Percentiles rank a stretch among this genome's conserved stretches.
phyloP scores from a whole-genome alignment of 2,329 filamentous ascomycete species.

The Clonostachys chloroleuca region DNA sequence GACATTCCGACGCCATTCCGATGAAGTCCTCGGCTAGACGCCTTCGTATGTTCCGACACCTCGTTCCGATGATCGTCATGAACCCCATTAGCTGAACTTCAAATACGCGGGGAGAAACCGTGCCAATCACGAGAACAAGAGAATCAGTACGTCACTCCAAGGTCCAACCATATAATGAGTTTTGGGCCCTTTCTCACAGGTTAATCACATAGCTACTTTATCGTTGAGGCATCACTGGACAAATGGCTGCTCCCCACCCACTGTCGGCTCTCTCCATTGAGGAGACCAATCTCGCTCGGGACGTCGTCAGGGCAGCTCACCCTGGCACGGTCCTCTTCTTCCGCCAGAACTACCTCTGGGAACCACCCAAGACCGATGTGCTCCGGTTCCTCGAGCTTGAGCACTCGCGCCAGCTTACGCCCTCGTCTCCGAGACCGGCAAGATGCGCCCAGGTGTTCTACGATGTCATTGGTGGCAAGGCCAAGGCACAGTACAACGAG shows the following conservation, averaged over 20 bases:
- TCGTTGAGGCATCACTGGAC: too few relatives aligned
- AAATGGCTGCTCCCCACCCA: slow-evolving; percentile 24
- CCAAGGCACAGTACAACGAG: slow-evolving; percentile 23
- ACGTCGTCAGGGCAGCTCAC: slow-evolving; percentile 30
- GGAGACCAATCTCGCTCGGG: slow-evolving; percentile 43
- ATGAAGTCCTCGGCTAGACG: too few relatives aligned
- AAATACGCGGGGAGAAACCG: too few relatives aligned
- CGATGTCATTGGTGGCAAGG: slow-evolving; percentile 22
- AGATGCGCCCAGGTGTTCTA: slow-evolving; percentile 41
- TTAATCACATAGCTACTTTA: too few relatives aligned
- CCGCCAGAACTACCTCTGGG: slow-evolving; percentile 60
- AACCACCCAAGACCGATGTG: slow-evolving; percentile 55
- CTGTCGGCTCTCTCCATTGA: slow-evolving; percentile 41
- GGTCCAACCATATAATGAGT: too few relatives aligned
- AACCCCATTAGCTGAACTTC: too few relatives aligned
- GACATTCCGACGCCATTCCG: too few relatives aligned
- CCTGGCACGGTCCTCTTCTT: slow-evolving; percentile 20
- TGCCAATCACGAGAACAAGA: too few relatives aligned
- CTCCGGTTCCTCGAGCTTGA: slow-evolving; percentile 59
- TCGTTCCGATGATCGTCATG: too few relatives aligned
- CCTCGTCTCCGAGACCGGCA: slow-evolving; percentile 33
- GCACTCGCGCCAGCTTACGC: slow-evolving; percentile 42
- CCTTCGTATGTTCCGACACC: too few relatives aligned
- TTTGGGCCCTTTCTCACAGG: too few relatives aligned
- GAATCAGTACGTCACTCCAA: too few relatives aligned